Percentiles rank a stretch among this genome's conserved stretches.
Conservation (phyloP, 1,284 basidiomycete genomes). For the Cryptococcus floricola region DNA sequence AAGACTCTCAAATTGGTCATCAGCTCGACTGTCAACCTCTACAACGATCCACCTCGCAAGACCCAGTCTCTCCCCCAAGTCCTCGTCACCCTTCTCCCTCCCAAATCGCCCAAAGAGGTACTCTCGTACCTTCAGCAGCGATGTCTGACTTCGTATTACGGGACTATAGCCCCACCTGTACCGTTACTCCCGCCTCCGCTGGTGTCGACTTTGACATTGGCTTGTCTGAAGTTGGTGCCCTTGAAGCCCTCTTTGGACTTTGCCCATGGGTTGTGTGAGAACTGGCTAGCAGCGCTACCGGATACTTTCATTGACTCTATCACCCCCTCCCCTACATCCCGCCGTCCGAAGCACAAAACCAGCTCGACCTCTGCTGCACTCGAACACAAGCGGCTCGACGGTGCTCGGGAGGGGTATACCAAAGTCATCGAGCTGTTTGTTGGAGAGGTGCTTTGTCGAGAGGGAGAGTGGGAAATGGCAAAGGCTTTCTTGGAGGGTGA, state of each 20-base stretch:
- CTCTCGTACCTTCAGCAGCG: conserved; percentile 23
- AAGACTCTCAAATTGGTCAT: conserved; percentile 43
- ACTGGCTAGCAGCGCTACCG: conserved; percentile 35
- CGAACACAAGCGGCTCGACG: conserved; percentile 26
- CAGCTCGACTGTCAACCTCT: conserved; percentile 32
- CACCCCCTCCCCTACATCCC: conserved; percentile 4
- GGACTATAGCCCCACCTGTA: neutral
- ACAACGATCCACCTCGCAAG: conserved; percentile 33
- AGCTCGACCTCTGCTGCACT: conserved; percentile 3
- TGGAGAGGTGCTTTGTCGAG: conserved; percentile 39
- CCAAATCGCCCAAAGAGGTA: conserved; percentile 24
- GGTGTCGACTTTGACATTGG: conserved; percentile 39
- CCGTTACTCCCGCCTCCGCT: conserved; percentile 33
- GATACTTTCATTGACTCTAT: conserved; percentile 31
- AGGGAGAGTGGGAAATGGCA: conserved; percentile 48
- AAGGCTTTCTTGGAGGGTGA: conserved; percentile 42
- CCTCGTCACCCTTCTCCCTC: conserved; percentile 23
- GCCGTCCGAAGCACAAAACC: neutral
- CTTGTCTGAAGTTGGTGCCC: conserved; percentile 38
- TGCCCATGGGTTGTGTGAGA: conserved; percentile 34
- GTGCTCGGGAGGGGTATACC: conserved; percentile 41
- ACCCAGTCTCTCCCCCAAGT: conserved; percentile 8
- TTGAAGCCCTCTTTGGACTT: conserved; percentile 22
- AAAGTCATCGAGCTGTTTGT: conserved; percentile 45
- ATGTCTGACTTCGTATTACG: conserved; percentile 15